Percentiles rank a stretch among this genome's conserved stretches.
These are phyloP conservation scores for Nannizzia gypsea DNA, from an alignment of 2,329 filamentous ascomycete genomes.

Conservation along the genomic window DNA sequence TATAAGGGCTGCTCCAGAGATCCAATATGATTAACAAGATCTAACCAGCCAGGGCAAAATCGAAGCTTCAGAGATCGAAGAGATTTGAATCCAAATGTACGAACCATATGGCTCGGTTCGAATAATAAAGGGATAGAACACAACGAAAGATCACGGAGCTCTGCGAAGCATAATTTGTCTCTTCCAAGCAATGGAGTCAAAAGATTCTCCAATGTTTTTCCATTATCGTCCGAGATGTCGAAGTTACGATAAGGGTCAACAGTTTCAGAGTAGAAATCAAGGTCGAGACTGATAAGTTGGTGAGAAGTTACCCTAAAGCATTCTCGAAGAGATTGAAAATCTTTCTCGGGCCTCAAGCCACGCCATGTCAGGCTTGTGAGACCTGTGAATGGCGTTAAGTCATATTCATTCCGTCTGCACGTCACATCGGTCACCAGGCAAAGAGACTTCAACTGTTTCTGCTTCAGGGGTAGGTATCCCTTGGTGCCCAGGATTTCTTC, in stretches of 20 bases:
- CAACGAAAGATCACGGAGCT: too few relatives aligned
- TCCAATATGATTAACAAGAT: background rate
- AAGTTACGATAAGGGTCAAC: background rate
- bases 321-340: too few relatives aligned
- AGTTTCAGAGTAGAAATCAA: conserved; percentile 1
- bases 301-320: too few relatives aligned
- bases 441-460: conserved; percentile 6
- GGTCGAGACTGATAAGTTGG: background rate
- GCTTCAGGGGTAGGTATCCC: background rate
- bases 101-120: too few relatives aligned
- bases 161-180: too few relatives aligned
- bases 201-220: background rate
- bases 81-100: too few relatives aligned
- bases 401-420: conserved; percentile 1
- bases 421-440: background rate
- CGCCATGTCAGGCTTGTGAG: background rate
- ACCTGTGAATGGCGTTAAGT: conserved; percentile 3
- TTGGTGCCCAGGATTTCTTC: background rate
- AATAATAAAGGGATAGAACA: too few relatives aligned
- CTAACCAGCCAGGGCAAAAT: too few relatives aligned
- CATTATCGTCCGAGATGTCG: background rate
- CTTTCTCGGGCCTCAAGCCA: background rate
- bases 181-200: too few relatives aligned
- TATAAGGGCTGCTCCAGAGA: background rate
- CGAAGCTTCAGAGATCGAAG: too few relatives aligned